A percentile compares a stretch with the other conserved stretches of the same genome.
Evolutionary conservation across 116 monocot genomes (phyloP).

Genomic region (Trichopus zeylanicus): DNA sequence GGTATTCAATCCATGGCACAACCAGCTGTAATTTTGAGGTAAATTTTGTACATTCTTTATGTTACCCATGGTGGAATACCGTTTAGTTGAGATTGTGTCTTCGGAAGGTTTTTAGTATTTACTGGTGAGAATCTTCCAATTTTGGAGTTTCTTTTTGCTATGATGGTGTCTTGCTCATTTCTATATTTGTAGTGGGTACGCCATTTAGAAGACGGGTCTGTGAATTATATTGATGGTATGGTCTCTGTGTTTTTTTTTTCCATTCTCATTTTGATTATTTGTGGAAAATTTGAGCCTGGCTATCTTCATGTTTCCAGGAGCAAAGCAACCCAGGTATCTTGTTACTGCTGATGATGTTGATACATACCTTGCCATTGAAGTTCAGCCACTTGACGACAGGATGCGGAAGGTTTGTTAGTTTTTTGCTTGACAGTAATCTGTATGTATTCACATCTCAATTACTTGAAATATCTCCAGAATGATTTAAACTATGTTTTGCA

Average conservation of each 20-base stretch:
- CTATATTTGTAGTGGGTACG: conserved; percentile 78
- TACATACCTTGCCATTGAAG: conserved; percentile 87
- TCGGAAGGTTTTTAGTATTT: neutral
- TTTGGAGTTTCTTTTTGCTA: conserved; percentile 3
- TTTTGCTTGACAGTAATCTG: too few species aligned
- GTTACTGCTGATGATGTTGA: conserved; percentile 99
- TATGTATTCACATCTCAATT: too few species aligned
- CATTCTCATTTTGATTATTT: conserved; percentile 2
- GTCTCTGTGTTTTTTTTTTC: neutral
- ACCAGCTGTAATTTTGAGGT: conserved; percentile 98
- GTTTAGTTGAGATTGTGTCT: neutral
- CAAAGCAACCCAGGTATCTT: conserved; percentile 81
- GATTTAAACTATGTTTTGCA: too few species aligned
- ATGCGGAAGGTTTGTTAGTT: conserved; percentile 71
- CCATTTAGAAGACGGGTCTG: conserved; percentile 85
- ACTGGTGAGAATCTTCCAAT: neutral
- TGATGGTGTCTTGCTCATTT: conserved; percentile 14
- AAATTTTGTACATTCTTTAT: neutral
- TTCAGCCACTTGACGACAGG: conserved; percentile 87
- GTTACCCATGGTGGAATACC: neutral
- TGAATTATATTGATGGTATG: conserved; percentile 86
- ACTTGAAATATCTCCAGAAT: too few species aligned
- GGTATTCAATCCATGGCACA: conserved; percentile 85
- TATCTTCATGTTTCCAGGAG: conserved; percentile 35
- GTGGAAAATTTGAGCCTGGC: conserved; percentile 5